Conservation (phyloP, 768 basidiomycete species). For the Gloeostereum incarnatum region DNA sequence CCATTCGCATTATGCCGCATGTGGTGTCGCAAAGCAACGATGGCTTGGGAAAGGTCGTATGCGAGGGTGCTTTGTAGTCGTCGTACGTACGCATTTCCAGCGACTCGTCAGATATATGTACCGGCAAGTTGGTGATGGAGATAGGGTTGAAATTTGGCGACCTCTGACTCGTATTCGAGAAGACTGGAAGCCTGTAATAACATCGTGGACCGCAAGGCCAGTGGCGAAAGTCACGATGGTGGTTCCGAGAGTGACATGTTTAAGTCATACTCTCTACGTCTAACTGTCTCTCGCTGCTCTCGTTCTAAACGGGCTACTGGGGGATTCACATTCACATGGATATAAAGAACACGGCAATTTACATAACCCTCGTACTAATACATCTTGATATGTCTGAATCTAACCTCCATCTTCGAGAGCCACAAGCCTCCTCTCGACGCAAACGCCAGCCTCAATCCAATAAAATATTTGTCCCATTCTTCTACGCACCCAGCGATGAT, state of each 20-base stretch:
- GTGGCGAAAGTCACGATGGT: conserved; percentile 40
- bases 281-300: too few species aligned
- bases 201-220: conserved; percentile 33
- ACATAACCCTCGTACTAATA: conserved; percentile 5
- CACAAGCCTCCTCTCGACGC: conserved; percentile 10
- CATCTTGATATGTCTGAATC: conserved; percentile 13
- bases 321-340: not conserved
- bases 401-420: conserved; percentile 25
- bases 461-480: conserved; percentile 45
- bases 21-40: conserved; percentile 13
- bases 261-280: conserved; percentile 16
- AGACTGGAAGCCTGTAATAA: conserved; percentile 44
- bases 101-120: conserved; percentile 14
- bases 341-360: conserved; percentile 1
- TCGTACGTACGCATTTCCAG: conserved; percentile 15
- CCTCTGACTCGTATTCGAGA: conserved; percentile 36
- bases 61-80: conserved; percentile 10
- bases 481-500: conserved; percentile 67
- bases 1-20: conserved; percentile 13
- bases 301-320: not conserved
- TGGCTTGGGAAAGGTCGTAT: conserved; percentile 10
- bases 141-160: conserved; percentile 32
- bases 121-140: conserved; percentile 33
- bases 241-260: conserved; percentile 33
- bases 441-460: conserved; percentile 42